Percentiles rank a stretch among this genome's conserved stretches.
Conservation (phyloP, 192 early-diverging fungal species). For the Gigaspora rosea region DNA sequence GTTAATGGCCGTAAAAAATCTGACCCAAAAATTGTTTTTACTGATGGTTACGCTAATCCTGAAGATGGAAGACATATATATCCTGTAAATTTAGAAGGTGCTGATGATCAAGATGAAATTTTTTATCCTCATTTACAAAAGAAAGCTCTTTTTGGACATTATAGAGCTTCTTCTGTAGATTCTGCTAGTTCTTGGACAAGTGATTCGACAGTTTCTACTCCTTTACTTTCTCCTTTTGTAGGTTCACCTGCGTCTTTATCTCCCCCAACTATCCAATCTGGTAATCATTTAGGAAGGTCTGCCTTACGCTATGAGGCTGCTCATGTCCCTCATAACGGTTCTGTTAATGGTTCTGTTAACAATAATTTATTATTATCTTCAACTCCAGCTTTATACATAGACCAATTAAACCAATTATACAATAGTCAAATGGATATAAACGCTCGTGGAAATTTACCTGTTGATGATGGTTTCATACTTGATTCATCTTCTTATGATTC, state of each 20-base stretch:
- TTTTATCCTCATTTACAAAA: constrained; percentile 26
- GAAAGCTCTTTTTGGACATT: constrained; percentile 30
- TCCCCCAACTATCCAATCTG: constrained; percentile 17
- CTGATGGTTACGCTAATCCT: constrained; percentile 17
- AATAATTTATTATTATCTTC: constrained; percentile 12
- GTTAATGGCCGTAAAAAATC: background rate
- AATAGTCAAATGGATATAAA: constrained; percentile 25
- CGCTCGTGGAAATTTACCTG: constrained; percentile 23
- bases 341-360: background rate
- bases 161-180: constrained; percentile 31
- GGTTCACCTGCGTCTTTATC: constrained; percentile 25
- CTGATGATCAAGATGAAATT: constrained; percentile 26
- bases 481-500: constrained; percentile 27
- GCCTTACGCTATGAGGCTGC: constrained; percentile 32
- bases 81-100: constrained; percentile 8
- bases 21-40: constrained; percentile 14
- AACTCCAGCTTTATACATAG: constrained; percentile 9
- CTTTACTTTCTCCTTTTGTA: constrained; percentile 28
- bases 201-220: constrained; percentile 29
- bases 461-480: constrained; percentile 32
- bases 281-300: constrained; percentile 20
- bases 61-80: constrained; percentile 15
- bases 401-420: constrained; percentile 25
- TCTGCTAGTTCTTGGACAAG: constrained; percentile 35
- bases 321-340: background rate